Evolutionary conservation across 2,329 filamentous ascomycete genomes (phyloP), one percentile per base, ranked within the genome.

Genomic region (Monosporascus sp.): DNA sequence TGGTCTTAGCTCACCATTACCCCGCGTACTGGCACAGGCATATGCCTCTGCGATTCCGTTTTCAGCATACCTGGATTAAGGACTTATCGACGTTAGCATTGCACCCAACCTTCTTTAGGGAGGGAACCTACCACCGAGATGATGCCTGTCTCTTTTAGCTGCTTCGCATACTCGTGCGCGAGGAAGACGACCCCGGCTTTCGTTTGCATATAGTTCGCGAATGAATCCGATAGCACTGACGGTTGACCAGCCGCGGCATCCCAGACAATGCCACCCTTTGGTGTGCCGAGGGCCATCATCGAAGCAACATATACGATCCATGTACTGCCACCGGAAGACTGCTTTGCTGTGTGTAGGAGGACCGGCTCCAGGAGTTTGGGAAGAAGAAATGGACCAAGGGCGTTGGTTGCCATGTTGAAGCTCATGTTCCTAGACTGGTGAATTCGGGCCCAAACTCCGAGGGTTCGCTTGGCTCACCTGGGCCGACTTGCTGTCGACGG

Each of bases 361-460:
- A 54, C 46, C 17, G 55, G 55, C 22, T 52, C 48, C 9, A 55
- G 55, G 27, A 55, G 54, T 46, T 59, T 46, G 6, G 47, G 54
- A 27, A 67, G 46, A 6, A 63, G 51, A 39, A 52, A 63, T 37
- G 56, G 61, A 18, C 62, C 60, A 18, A 67, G 36, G 50, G 58
- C 55, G 52, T 69, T 69, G 8, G 64, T 61, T 25, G 60, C 58
- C 51, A 65, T 55, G n/a, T 50, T 70, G 61, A 8, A 67, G 47
- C 45, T 68, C 66, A 39, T 65, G 53, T 25, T 65, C 64, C 46
- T 66, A 59, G 6, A 3, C 11, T 22, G 52, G 14, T 24, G 60
- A 57, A 11, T 57, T 54, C 7, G 38, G 17, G n/a, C 53, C 22
- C 44, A 64, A 64, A 3, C 15, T 25, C 9, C 54, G 31, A 2